A percentile compares a stretch with the other conserved stretches of the same genome.
Evolutionary conservation across 208 protist species (phyloP).

Genomic region (Leishmania tarentolae): DNA sequence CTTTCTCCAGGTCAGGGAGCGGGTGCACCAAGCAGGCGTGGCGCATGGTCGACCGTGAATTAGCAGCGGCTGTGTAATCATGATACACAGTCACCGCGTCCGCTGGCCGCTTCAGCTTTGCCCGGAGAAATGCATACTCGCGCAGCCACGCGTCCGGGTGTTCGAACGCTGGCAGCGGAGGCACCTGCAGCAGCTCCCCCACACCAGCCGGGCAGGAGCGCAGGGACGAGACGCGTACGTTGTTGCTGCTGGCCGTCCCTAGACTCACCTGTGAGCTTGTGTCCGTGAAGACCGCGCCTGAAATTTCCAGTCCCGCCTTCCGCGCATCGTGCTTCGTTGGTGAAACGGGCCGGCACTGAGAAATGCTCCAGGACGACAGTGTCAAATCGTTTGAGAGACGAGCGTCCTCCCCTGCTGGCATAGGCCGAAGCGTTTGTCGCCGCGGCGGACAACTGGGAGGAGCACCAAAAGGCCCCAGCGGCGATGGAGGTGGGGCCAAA

Average conservation of each 20-base stretch:
- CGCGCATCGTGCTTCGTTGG: constrained; percentile 5
- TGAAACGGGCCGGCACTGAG: constrained; percentile 13
- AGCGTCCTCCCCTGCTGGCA: constrained; percentile 15
- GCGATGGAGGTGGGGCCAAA: background rate
- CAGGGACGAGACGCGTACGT: background rate
- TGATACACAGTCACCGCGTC: constrained; percentile 55
- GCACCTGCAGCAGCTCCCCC: background rate
- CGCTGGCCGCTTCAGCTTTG: constrained; percentile 20
- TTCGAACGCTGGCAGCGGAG: constrained; percentile 42
- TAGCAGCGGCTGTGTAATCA: constrained; percentile 45
- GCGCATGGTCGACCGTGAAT: constrained; percentile 43
- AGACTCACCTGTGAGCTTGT: background rate
- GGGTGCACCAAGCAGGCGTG: constrained; percentile 63
- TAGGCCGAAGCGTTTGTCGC: constrained; percentile 5
- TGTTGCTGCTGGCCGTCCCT: background rate
- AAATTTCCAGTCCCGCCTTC: constrained; percentile 8
- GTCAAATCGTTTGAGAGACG: constrained; percentile 12
- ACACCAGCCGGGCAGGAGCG: background rate
- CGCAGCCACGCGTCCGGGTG: constrained; percentile 44
- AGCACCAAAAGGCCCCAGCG: background rate
- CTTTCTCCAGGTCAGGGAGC: constrained; percentile 58
- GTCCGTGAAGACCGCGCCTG: background rate
- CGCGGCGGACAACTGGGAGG: constrained; percentile 4
- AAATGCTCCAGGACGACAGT: constrained; percentile 10
- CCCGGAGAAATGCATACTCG: constrained; percentile 38